Conservation (phyloP, 1,284 basidiomycete genomes). For the Ceratobasidium sp. region DNA sequence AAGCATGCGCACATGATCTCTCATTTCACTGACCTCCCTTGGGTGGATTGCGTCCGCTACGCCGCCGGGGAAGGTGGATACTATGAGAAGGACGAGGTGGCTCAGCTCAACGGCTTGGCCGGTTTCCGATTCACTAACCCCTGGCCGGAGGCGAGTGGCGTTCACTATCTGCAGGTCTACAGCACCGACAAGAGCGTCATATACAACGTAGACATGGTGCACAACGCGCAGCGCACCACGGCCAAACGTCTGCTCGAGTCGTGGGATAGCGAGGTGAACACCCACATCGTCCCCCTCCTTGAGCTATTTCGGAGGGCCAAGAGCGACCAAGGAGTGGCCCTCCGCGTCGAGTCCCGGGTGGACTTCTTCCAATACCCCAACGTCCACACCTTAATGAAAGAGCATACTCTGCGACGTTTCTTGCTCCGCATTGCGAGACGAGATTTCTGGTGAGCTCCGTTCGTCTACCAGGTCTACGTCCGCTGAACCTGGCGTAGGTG, state of each 20-base stretch:
- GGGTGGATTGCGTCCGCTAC: neutral
- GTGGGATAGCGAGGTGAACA: neutral
- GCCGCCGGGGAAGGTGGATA: neutral
- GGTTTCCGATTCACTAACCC: conserved; percentile 7
- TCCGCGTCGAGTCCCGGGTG: conserved; percentile 7
- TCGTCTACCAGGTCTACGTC: neutral
- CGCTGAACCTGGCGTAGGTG: neutral
- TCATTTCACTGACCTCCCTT: neutral
- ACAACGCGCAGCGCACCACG: conserved; percentile 27
- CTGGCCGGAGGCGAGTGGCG: neutral
- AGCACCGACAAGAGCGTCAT: conserved; percentile 14
- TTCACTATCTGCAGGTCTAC: conserved; percentile 13
- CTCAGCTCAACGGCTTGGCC: neutral
- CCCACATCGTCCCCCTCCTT: neutral
- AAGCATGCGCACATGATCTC: conserved; percentile 2
- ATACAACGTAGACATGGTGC: neutral
- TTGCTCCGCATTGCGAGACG: neutral
- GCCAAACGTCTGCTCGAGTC: neutral
- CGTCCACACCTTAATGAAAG: neutral
- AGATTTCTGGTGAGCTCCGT: neutral
- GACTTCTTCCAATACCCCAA: neutral
- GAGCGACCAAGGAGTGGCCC: neutral
- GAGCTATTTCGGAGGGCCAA: neutral
- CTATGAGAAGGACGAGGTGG: conserved; percentile 25
- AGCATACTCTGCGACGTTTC: neutral